phyloP scores from a whole-genome alignment of 192 early-diverging fungal species.

The Podila epigama region DNA sequence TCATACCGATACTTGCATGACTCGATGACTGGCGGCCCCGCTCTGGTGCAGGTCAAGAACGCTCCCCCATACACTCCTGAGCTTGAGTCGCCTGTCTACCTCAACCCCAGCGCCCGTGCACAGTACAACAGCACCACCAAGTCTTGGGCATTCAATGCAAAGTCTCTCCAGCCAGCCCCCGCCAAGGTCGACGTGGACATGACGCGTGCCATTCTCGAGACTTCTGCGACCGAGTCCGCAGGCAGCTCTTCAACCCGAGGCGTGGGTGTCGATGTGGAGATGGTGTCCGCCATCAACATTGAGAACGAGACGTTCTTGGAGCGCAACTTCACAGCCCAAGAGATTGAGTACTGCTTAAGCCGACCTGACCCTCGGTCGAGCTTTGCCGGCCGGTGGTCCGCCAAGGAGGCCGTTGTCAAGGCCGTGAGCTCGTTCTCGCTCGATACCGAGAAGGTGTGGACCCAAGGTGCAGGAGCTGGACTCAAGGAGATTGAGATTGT shows the following conservation, averaged over 20 bases:
- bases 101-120: conserved; percentile 88
- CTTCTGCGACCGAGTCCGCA: conserved; percentile 54
- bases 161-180: conserved; percentile 38
- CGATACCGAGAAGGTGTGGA: conserved; percentile 67
- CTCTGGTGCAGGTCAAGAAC: conserved; percentile 89
- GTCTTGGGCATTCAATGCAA: conserved; percentile 71
- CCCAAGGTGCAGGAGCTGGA: conserved; percentile 83
- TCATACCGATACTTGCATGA: conserved; percentile 94
- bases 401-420: conserved; percentile 97
- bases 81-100: conserved; percentile 83
- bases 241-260: conserved; percentile 50
- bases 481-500: conserved; percentile 90
- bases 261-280: conserved; percentile 90
- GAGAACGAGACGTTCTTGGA: conserved; percentile 87
- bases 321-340: conserved; percentile 89
- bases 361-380: conserved; percentile 79
- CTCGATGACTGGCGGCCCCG: conserved; percentile 78
- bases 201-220: conserved; percentile 61
- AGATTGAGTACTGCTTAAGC: conserved; percentile 79
- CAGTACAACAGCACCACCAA: conserved; percentile 76
- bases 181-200: conserved; percentile 60
- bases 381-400: conserved; percentile 94
- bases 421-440: conserved; percentile 75
- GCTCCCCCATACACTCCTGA: conserved; percentile 85
- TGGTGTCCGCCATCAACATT: conserved; percentile 80